A percentile compares a stretch with the other conserved stretches of the same genome.
Conservation (phyloP, 441 rosid genomes). For the Viola pubescens region DNA sequence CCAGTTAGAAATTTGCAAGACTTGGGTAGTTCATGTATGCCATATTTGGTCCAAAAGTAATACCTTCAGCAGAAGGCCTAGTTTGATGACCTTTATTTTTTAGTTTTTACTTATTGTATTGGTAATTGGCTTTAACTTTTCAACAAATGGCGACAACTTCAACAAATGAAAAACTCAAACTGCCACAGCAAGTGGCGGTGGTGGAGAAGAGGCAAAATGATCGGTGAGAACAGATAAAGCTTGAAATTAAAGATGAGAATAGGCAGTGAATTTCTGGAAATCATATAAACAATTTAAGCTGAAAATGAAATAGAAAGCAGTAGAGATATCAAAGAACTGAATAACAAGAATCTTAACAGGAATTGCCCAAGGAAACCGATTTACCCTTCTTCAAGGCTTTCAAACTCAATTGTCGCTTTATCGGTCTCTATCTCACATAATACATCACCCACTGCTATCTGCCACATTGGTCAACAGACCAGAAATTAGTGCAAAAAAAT, state of each 20-base stretch:
- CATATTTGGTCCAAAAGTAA: slow-evolving; percentile 5
- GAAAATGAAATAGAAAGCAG: slow-evolving; percentile 2
- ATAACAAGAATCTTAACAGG: no score
- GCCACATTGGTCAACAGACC: slow-evolving; percentile 28
- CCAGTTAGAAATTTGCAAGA: not conserved
- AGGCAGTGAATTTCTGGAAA: no score
- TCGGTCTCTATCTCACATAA: slow-evolving; percentile 96
- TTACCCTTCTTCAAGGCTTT: slow-evolving; percentile 96
- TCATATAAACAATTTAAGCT: no score
- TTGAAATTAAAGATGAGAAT: no score
- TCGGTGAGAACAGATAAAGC: no score
- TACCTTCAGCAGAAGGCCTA: not conserved
- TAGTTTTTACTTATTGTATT: no score
- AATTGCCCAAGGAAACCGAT: slow-evolving; percentile 11
- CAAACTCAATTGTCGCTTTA: slow-evolving; percentile 92
- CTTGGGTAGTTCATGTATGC: not conserved
- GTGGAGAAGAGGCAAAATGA: no score
- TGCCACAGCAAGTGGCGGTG: no score
- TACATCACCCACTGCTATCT: slow-evolving; percentile 91
- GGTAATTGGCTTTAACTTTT: no score
- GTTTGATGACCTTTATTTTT: no score
- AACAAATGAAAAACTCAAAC: no score
- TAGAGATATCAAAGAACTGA: slow-evolving; percentile 1
- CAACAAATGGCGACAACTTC: no score
- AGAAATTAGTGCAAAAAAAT: slow-evolving; percentile 21